Evolutionary conservation across 2,329 filamentous ascomycete genomes (phyloP), one percentile per base, ranked within the genome.

Genomic region (Sporothrix inflata): DNA sequence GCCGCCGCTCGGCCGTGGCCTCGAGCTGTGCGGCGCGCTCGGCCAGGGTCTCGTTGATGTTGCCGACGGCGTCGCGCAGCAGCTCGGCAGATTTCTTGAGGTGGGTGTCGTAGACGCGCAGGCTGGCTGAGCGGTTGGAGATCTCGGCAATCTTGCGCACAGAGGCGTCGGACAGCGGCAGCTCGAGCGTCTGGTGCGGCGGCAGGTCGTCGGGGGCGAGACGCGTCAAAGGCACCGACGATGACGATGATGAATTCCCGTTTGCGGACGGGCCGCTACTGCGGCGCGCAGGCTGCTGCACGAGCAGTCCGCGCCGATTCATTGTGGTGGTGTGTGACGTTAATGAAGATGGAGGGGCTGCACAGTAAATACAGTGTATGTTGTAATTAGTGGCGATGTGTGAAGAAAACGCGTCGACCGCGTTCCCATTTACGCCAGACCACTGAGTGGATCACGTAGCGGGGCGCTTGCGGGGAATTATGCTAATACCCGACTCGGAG

Each of bases 131-230:
- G 55, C 79, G 81, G 71, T 80, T 81, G 53, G 82, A 80, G 5
- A 89, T 78, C 34, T 85, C 81, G 69, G 79, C 76, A 3, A 88
- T 80, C 2, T 80, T 79, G 24, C 79, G 80, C 69, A 81, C 80
- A 9, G 81, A 80, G 6, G 73, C 71, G 14, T 81, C 78, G 71
- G 82, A 80, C 73, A 88, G 83, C 6, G 85, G 82, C 72, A 81
- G 85, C 11, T 80, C 77, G 8, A 84, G 86, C 2, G 84, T 80
- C 72, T 89, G 81, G 79, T 89, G 88, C 1, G 81, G 79, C 2
- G 86, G 86, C n/a, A 88, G 78, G 16, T 80, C 77, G 27, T 79
- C 74, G 5, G 77, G 70, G 3, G 73, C 74, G 5, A 65, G 75
- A 47, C 30, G 77, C 70, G 53, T 73, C 69, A 51, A 74, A 45